Evolutionary conservation across 805 yeast genomes (phyloP), one percentile per base, ranked within the genome.

Genomic region (Saccharomyces paradoxus): DNA sequence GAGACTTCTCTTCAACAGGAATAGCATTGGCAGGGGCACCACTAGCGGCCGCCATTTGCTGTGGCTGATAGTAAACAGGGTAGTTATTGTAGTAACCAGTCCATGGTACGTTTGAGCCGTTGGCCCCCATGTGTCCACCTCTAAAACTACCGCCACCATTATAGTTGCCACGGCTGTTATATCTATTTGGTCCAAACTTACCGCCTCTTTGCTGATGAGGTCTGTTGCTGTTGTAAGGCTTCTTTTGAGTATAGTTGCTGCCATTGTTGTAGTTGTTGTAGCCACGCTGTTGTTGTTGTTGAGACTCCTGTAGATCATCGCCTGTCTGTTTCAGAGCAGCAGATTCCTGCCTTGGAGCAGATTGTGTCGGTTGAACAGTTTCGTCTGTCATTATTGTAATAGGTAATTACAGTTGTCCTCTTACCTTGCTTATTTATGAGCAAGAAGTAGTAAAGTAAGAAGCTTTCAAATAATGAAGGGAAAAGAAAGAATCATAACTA

Each of bases 1-100:
- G 64, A 24, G 51, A 32, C 28, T 37, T 37, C 44, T 37, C 44
- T n/a, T 50, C 41, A 53, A 17, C 44, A 7, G 44, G 24, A 37
- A 10, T 22, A 17, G 12, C 24, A 17, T 24, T 46, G 8, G 14
- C 31, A 8, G 21, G 37, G 13, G 27, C 32, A 31, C 37, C 7
- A 13, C n/a, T 14, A 9, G 22, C 21, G n/a, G 48, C 24, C 10
- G 21, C 49, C 46, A 24, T 50, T 51, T 21, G 47, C n/a, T 31
- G 47, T 27, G n/a, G 29, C 17, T 26, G 49, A 7, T 37, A 37
- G 17, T 37, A 37, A 17, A 17, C 44, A 8, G 44, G 44, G 24
- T 37, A 37, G 24, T 37, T 37, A 9, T 37, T 37, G 13, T 37
- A 37, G 44, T 37, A 37, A 9, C 44, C 44, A 9, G 44, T 37